Percentiles rank a stretch among this genome's conserved stretches.
Conservation (phyloP, 192 early-diverging fungal genomes). For the Coemansia guatemalensis region DNA sequence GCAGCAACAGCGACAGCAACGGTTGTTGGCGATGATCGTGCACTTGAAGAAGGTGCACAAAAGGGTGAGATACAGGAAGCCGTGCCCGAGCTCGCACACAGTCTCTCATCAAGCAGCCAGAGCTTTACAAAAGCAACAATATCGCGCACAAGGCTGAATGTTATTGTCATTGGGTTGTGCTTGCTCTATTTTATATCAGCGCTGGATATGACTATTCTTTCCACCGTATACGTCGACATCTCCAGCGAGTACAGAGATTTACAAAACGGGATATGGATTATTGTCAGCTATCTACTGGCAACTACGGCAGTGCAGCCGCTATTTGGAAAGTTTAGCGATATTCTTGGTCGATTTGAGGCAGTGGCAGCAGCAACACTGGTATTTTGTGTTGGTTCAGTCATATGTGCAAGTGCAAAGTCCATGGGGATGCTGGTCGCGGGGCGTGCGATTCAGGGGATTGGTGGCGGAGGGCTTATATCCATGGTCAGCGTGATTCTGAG, state of each 20-base stretch:
- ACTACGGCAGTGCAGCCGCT: constrained; percentile 76
- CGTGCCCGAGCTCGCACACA: constrained; percentile 1
- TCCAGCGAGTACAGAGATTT: constrained; percentile 58
- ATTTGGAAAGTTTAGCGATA: constrained; percentile 80
- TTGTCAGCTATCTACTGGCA: constrained; percentile 66
- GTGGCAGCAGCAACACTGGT: constrained; percentile 53
- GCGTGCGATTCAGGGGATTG: constrained; percentile 69
- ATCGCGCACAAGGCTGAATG: neutral
- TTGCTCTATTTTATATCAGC: constrained; percentile 63
- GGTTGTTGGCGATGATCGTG: too few relatives aligned
- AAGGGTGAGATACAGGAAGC: neutral
- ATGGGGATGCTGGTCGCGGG: constrained; percentile 68
- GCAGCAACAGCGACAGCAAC: too few relatives aligned
- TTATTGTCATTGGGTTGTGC: constrained; percentile 26
- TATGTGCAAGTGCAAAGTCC: constrained; percentile 57
- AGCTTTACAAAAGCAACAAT: constrained; percentile 30
- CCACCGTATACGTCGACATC: constrained; percentile 71
- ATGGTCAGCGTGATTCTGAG: constrained; percentile 65
- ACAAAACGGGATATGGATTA: constrained; percentile 77
- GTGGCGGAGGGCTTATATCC: constrained; percentile 68
- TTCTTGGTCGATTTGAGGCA: constrained; percentile 68
- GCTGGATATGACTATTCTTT: constrained; percentile 73
- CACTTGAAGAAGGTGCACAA: too few relatives aligned
- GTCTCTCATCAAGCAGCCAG: constrained; percentile 16
- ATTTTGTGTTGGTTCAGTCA: constrained; percentile 59